phyloP scores from a whole-genome alignment of 345 rosid genomes.

The Euphorbia tirucalli region DNA sequence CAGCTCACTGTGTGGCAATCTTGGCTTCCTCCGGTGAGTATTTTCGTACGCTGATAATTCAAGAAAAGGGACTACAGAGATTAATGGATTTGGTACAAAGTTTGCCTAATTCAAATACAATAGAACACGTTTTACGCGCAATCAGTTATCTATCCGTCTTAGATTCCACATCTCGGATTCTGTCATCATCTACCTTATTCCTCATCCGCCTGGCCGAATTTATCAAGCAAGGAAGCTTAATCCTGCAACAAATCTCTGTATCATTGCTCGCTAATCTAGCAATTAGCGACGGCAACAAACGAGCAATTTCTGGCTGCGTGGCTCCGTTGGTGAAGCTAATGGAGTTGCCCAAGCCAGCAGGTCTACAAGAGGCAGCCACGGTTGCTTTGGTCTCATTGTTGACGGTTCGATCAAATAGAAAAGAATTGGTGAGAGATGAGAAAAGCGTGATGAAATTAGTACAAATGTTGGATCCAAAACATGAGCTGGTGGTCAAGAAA shows the following conservation, averaged over 20 bases:
- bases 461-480: constrained; percentile 65
- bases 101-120: constrained; percentile 39
- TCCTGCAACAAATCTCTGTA: constrained; percentile 54
- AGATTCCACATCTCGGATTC: constrained; percentile 32
- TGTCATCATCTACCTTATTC: constrained; percentile 63
- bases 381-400: constrained; percentile 51
- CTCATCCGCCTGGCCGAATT: constrained; percentile 56
- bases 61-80: constrained; percentile 59
- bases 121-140: constrained; percentile 49
- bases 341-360: constrained; percentile 72
- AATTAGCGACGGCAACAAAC: constrained; percentile 66
- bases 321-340: constrained; percentile 54
- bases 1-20: constrained; percentile 48
- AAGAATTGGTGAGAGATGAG: constrained; percentile 64
- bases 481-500: constrained; percentile 51
- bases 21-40: constrained; percentile 63
- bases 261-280: constrained; percentile 45
- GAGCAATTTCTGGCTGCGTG: constrained; percentile 61
- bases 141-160: constrained; percentile 40
- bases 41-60: constrained; percentile 50
- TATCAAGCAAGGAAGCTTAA: constrained; percentile 48
- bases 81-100: constrained; percentile 48
- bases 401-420: constrained; percentile 56
- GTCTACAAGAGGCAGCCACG: constrained; percentile 64
- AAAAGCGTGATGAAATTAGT: constrained; percentile 63